Base-by-base conservation (phyloP, 331 rosid species). In the Quercus lobata region DNA sequence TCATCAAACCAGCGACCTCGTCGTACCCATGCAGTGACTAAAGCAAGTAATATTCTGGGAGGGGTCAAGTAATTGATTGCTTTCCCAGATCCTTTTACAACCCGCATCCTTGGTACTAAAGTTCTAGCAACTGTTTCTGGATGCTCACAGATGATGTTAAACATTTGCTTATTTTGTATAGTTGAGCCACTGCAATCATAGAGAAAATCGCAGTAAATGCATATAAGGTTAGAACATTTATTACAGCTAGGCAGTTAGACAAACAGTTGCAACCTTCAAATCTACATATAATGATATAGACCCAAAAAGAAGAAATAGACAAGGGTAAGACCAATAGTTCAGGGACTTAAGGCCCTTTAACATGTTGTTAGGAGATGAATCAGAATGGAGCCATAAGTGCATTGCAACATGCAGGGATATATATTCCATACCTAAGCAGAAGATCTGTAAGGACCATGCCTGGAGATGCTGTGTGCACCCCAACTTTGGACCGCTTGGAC, bases 71-170 rank as follows among this genome's bases (percentile, higher is more conserved):
- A 95, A 87, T 71, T 90, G 84, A 95, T 85, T 81, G 98, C 94
- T 80, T 84, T 93, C 76, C 98, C 99, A 9, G 93, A 78, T 66
- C 99, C 99, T 86, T 91, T 95, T 18, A 93, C 94, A 63, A 93
- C 98, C 55, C 98, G 88, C 96, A 93, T 95, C 69, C 97, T 87
- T 37, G 99, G 99, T 83, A 93, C 99, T 75, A 93, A 72, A 58
- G 96, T 93, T 91, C 99, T 90, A 19, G 99, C 99, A 56, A 95
- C 99, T 4, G 98, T 95, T 85, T 95, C 97, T 2, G 99, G 99
- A 57, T 88, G 96, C 89, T 95, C 99, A 14, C 99, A 93, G 56
- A 95, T 95, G 82, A 93, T 90, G 83, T 93, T 93, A 74, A 93
- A 95, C 96, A 91, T 89, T 73, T 89, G 86, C 80, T 89, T 95